Evolutionary conservation across 306 rosid genomes (phyloP).

Genomic region (Prunus kanzakura): DNA sequence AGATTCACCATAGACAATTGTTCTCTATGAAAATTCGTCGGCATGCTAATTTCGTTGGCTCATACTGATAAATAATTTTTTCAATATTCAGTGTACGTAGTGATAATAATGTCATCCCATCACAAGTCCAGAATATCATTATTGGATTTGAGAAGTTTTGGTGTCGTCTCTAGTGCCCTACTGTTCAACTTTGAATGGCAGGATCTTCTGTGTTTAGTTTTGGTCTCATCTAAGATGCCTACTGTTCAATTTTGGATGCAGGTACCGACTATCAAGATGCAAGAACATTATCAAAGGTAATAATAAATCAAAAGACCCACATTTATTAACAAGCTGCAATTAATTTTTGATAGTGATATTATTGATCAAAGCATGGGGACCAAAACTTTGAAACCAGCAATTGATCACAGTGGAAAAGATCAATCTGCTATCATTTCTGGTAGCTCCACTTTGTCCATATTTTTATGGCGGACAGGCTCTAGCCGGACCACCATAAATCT

Average conservation of each 20-base stretch:
- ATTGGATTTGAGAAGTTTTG: neutral
- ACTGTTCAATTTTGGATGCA: no score
- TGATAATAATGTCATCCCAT: neutral
- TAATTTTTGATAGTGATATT: no score
- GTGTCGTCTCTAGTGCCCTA: no score
- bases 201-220: no score
- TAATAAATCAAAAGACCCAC: neutral
- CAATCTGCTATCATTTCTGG: conserved; percentile 6
- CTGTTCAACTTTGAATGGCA: no score
- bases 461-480: conserved; percentile 2
- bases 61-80: neutral
- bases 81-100: neutral
- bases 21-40: neutral
- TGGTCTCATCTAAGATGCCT: no score
- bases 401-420: conserved; percentile 2
- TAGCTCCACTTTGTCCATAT: conserved; percentile 2
- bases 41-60: neutral
- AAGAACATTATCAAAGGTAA: neutral
- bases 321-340: neutral
- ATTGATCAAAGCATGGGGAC: neutral
- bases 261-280: no score
- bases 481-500: conserved; percentile 3
- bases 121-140: neutral
- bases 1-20: neutral
- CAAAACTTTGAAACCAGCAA: neutral